These are phyloP conservation scores for Musa itinerans DNA, from an alignment of 176 grass and related monocot genomes.

Conservation along the genomic window DNA sequence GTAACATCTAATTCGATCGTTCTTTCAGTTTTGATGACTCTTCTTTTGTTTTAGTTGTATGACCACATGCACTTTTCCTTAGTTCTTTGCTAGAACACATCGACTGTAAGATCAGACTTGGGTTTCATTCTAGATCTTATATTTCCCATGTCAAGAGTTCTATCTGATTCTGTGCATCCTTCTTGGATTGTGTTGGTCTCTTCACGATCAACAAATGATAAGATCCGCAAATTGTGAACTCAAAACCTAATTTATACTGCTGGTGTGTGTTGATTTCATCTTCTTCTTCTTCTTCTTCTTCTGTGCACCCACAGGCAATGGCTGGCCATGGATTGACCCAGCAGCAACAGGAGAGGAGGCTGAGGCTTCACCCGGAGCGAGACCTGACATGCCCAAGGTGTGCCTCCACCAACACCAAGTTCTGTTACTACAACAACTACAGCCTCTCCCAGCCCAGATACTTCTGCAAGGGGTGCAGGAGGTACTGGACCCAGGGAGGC, in stretches of 20 bases:
- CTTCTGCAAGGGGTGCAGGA: conserved; percentile 26
- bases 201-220: too few species aligned
- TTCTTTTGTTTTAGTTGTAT: neutral
- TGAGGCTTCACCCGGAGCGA: conserved; percentile 7
- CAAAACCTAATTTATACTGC: too few species aligned
- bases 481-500: conserved; percentile 26
- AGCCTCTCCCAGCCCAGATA: conserved; percentile 21
- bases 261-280: too few species aligned
- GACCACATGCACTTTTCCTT: neutral
- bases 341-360: neutral
- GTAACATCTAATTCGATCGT: neutral
- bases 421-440: conserved; percentile 22
- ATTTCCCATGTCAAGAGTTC: neutral
- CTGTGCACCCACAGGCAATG: too few species aligned
- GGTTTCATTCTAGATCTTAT: neutral
- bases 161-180: too few species aligned
- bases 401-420: conserved; percentile 16
- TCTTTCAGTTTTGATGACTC: neutral
- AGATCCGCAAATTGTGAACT: too few species aligned
- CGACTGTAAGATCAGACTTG: neutral
- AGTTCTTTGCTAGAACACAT: neutral
- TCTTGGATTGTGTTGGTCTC: too few species aligned
- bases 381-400: conserved; percentile 1
- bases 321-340: neutral
- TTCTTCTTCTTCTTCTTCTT: too few species aligned